A percentile compares a stretch with the other conserved stretches of the same genome.
These are phyloP conservation scores for Eimeria maxima DNA, from an alignment of 169 alveolate species.

Conservation along the genomic window DNA sequence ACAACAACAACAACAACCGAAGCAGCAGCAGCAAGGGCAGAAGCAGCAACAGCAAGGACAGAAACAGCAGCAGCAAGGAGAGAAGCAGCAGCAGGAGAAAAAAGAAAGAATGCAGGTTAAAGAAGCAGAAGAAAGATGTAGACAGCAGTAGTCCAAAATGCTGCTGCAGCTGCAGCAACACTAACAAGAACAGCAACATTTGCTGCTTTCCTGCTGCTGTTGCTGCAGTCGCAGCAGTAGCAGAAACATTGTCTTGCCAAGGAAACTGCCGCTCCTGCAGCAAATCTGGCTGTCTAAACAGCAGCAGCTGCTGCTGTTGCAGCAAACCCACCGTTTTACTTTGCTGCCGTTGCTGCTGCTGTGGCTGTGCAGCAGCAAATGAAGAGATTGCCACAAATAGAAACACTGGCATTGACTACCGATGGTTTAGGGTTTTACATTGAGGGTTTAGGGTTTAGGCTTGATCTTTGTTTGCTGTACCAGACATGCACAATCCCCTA, in stretches of 20 bases:
- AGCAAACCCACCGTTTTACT: not conserved
- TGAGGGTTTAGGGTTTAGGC: too few relatives aligned
- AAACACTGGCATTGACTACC: too few relatives aligned
- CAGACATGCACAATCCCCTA: too few relatives aligned
- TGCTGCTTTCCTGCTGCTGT: too few relatives aligned
- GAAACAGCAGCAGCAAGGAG: too few relatives aligned
- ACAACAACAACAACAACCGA: not conserved
- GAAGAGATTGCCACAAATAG: too few relatives aligned
- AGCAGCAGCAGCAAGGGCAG: too few relatives aligned
- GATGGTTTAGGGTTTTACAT: too few relatives aligned
- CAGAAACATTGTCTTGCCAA: not conserved
- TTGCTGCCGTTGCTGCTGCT: not conserved
- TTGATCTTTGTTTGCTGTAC: too few relatives aligned
- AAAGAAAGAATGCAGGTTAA: not conserved
- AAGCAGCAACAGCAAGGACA: too few relatives aligned
- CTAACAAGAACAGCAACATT: not conserved
- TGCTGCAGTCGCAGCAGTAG: not conserved
- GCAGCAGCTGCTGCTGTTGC: not conserved
- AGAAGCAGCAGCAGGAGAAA: not conserved
- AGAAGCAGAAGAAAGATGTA: constrained; percentile 17
- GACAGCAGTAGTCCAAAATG: constrained; percentile 1
- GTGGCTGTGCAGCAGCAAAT: too few relatives aligned
- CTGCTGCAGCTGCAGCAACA: not conserved
- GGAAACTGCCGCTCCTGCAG: not conserved
- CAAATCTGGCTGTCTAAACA: not conserved